Conservation (phyloP, 768 basidiomycete genomes). For the Russula foetens region DNA sequence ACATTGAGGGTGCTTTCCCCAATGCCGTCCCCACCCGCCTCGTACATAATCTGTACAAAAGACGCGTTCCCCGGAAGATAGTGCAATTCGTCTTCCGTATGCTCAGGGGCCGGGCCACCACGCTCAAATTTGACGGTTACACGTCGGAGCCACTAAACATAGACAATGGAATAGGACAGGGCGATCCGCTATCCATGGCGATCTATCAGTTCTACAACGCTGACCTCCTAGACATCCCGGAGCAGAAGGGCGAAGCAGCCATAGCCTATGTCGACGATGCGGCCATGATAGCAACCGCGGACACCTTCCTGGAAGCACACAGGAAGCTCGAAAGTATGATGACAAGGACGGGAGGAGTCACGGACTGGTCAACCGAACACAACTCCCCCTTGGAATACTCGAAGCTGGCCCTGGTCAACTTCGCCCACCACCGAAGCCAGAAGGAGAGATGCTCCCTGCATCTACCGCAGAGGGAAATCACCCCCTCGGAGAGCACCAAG, state of each 20-base stretch:
- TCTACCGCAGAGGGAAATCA: accelerated
- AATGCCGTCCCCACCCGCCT: not conserved
- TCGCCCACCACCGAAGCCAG: not conserved
- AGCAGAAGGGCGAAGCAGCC: accelerated
- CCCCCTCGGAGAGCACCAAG: not conserved
- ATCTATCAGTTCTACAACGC: no score
- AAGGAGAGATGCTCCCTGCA: not conserved
- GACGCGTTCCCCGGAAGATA: not conserved
- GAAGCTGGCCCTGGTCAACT: not conserved
- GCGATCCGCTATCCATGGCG: not conserved
- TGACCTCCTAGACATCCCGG: no score
- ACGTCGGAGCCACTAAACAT: no score
- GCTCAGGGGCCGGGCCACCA: not conserved
- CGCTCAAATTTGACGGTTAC: not conserved
- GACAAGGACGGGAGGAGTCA: not conserved
- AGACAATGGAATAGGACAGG: constrained; percentile 3
- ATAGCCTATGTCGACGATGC: not conserved
- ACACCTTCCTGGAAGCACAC: constrained; percentile 21
- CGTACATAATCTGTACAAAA: not conserved
- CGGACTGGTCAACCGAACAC: not conserved
- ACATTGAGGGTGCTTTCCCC: no score
- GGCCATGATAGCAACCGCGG: constrained; percentile 22
- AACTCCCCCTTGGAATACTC: not conserved
- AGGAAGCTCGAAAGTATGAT: not conserved
- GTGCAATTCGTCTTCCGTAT: not conserved